Percentiles rank a stretch among this genome's conserved stretches.
Evolutionary conservation across 306 rosid species (phyloP).

Genomic region (Malus asiatica): DNA sequence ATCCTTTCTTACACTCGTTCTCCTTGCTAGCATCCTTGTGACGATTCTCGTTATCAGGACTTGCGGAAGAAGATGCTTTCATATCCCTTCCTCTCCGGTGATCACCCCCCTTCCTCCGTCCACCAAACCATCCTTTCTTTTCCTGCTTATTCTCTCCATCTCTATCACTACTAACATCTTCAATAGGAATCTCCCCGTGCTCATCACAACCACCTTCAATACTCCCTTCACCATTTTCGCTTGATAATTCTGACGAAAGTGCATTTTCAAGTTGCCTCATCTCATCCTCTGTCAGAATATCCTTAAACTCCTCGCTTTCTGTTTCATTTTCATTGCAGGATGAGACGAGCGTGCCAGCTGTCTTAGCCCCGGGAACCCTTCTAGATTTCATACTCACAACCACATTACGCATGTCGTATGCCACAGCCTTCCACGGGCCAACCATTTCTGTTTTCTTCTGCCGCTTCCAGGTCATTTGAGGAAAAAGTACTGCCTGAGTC

Average conservation of each 20-base stretch:
- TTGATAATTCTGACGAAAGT: conserved; percentile 47
- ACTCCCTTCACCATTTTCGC: conserved; percentile 53
- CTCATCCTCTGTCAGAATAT: conserved; percentile 86
- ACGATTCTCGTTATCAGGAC: conserved; percentile 52
- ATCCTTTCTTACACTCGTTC: conserved; percentile 90
- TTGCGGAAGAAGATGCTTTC: conserved; percentile 33
- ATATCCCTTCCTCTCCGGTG: conserved; percentile 59
- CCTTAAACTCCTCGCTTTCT: conserved; percentile 72
- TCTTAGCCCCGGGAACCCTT: conserved; percentile 92
- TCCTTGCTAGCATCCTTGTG: conserved; percentile 70
- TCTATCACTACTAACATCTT: conserved; percentile 40
- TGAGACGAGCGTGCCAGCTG: conserved; percentile 73
- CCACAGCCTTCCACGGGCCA: conserved; percentile 90
- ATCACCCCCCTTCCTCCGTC: conserved; percentile 91
- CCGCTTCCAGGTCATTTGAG: conserved; percentile 93
- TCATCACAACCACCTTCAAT: conserved; percentile 52
- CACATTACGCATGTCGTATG: conserved; percentile 93
- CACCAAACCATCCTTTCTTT: conserved; percentile 96
- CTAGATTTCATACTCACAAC: conserved; percentile 92
- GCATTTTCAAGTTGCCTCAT: conserved; percentile 86
- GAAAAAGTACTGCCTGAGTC: conserved; percentile 96
- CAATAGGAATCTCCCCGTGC: conserved; percentile 63
- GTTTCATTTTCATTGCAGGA: conserved; percentile 79
- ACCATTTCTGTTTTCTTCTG: conserved; percentile 86
- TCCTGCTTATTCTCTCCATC: conserved; percentile 66